A percentile compares a stretch with the other conserved stretches of the same genome.
These are phyloP conservation scores for Trichoderma reesei DNA, from an alignment of 495 filamentous ascomycete genomes.

Conservation along the genomic window DNA sequence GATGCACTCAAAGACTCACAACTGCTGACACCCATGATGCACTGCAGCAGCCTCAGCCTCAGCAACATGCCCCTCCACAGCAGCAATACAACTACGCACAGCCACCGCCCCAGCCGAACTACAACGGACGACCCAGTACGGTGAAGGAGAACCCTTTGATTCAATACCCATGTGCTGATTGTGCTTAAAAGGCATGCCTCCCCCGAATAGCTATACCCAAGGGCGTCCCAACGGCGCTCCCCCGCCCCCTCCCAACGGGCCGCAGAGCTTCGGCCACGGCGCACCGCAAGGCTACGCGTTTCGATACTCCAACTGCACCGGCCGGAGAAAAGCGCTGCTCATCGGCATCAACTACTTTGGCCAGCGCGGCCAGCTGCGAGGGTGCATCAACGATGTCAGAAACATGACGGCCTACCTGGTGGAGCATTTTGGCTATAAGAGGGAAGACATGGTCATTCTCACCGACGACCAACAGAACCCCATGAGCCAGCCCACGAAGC, in stretches of 20 bases:
- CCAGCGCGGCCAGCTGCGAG: conserved; percentile 81
- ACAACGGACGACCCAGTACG: conserved; percentile 28
- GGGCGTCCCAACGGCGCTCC: conserved; percentile 41
- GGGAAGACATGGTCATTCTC: conserved; percentile 96
- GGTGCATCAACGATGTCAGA: conserved; percentile 97
- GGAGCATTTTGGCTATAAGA: conserved; percentile 82
- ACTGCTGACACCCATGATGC: not conserved
- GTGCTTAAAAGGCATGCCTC: not conserved
- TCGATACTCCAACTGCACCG: conserved; percentile 87
- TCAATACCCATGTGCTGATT: not conserved
- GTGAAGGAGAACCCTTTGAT: conserved; percentile 12
- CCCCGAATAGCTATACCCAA: conserved; percentile 40
- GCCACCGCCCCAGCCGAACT: conserved; percentile 35
- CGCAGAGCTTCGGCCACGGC: conserved; percentile 64
- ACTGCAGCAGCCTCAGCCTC: not conserved
- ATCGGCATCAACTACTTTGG: conserved; percentile 98
- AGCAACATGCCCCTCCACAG: conserved; percentile 15
- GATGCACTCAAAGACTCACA: not conserved
- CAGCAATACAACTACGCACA: conserved; percentile 25
- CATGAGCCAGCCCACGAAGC: conserved; percentile 93
- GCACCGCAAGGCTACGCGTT: conserved; percentile 73
- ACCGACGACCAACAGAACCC: conserved; percentile 96
- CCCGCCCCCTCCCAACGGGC: conserved; percentile 47
- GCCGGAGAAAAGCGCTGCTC: conserved; percentile 80
- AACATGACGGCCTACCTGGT: conserved; percentile 94